Evolutionary conservation across 2,329 filamentous ascomycete species (phyloP), one percentile per base, ranked within the genome.

Genomic region (Alternaria sp.): DNA sequence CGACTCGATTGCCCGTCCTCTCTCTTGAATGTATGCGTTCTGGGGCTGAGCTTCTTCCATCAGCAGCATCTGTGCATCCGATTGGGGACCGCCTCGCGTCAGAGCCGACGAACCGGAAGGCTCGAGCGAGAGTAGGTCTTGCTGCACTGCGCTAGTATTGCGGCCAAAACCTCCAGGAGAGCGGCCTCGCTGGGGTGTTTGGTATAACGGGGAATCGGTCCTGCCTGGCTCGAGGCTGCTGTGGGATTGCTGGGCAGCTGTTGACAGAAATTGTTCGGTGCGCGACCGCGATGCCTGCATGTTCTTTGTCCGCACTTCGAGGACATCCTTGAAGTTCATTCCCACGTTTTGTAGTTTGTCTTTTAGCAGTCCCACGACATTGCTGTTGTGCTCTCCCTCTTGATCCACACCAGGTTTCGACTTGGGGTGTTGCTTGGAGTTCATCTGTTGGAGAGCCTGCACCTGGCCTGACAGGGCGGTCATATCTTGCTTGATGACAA

Each of bases 361-460:
- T 80, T 97, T 93, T 18, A 98, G 83, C 75, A 98, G 85, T 63
- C 96, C 89, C 3, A 97, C 92, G 32, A 98, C 95, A 75, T 98
- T 97, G 81, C 97, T 96, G 83, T 96, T 97, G 82, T 99, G 96
- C 76, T 98, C 94, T 69, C 93, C 93, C 79, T 97, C 93, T 75
- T 97, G 94, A 63, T 88, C 86, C 11, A 73, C 76, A 61, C 73
- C 75, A 28, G 80, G 61, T 44, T 79, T 81, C 5, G 78, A 69
- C 87, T 88, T 65, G 18, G 91, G 90, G 70, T 94, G 91, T 78
- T 94, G 90, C 60, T 91, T 87, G 54, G 89, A 87, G 14, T 93
- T 90, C 46, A 97, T 85, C 7, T 86, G 82, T 75, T 96, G 92
- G n/a, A 99, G 84, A 9, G 85, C 84, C 46, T 91, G 91, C 70